Percentiles rank a stretch among this genome's conserved stretches.
Conservation (phyloP, 2,329 filamentous ascomycete genomes). For the Bipolaris sorokiniana region DNA sequence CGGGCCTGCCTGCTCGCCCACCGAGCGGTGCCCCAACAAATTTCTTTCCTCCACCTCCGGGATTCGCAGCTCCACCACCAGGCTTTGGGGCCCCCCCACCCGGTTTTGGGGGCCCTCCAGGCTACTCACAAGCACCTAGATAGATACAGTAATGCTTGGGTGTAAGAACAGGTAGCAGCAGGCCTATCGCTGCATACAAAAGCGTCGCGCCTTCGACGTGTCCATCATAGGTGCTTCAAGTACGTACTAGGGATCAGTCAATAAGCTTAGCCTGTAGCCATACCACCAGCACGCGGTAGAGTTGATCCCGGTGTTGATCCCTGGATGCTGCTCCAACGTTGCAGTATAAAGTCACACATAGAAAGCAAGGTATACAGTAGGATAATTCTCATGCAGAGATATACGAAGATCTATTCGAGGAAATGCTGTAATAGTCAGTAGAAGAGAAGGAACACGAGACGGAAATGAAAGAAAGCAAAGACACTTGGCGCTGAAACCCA, state of each 20-base stretch:
- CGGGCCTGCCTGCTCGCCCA: constrained; percentile 70
- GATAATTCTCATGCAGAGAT: neutral
- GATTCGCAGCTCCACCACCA: constrained; percentile 29
- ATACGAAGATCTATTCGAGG: constrained; percentile 1
- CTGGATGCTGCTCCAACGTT: neutral
- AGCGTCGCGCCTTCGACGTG: neutral
- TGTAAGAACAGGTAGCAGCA: neutral
- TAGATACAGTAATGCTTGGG: constrained; percentile 2
- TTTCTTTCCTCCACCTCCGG: constrained; percentile 37
- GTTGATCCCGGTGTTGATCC: neutral
- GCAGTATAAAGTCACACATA: neutral
- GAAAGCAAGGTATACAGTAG: neutral
- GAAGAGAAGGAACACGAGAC: constrained; percentile 5
- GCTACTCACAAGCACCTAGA: constrained; percentile 18
- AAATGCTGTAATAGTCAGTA: constrained; percentile 4
- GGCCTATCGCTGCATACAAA: neutral
- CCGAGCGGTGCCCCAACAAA: constrained; percentile 66
- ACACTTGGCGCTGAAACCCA: constrained; percentile 6
- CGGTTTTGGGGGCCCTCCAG: constrained; percentile 22
- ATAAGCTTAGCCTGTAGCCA: neutral
- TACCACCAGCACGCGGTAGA: neutral
- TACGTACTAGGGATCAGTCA: neutral
- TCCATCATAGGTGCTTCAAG: neutral
- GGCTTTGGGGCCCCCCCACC: constrained; percentile 33
- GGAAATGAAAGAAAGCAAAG: constrained; percentile 2